These are phyloP conservation scores for Typha latifolia DNA, from an alignment of 176 grass and related monocot species.

Conservation along the genomic window DNA sequence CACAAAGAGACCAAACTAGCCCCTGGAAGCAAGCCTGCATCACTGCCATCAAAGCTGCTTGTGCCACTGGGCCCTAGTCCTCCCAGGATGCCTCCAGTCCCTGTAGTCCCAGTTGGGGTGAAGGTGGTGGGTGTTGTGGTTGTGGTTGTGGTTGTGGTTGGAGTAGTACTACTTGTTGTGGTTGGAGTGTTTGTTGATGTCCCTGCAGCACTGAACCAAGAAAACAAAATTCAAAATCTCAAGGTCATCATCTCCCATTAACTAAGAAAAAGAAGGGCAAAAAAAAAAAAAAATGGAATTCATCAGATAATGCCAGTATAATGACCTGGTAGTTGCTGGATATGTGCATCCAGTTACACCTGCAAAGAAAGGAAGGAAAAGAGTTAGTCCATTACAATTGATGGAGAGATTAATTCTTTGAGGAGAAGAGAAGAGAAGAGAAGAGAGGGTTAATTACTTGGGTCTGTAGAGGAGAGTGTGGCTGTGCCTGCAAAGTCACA, in stretches of 20 bases:
- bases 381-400: background rate
- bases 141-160: conserved; percentile 1
- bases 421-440: background rate
- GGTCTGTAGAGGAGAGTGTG: background rate
- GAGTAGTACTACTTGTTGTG: background rate
- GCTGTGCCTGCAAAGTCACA: conserved; percentile 19
- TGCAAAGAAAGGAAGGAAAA: background rate
- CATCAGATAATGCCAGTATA: background rate
- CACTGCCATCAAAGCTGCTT: background rate
- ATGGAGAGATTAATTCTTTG: background rate
- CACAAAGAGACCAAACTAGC: background rate
- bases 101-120: conserved; percentile 5
- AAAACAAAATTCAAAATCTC: background rate
- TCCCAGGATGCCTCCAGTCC: background rate
- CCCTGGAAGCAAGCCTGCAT: background rate
- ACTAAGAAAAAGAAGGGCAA: too few relatives aligned
- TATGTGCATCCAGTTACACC: conserved; percentile 11
- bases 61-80: background rate
- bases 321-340: conserved; percentile 5
- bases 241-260: background rate
- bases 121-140: conserved; percentile 1
- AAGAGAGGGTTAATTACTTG: background rate
- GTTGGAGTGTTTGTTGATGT: background rate
- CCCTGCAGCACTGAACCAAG: conserved; percentile 12
- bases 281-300: too few relatives aligned